A percentile compares a stretch with the other conserved stretches of the same genome.
Evolutionary conservation across 805 yeast genomes (phyloP).

Genomic region (Candida silvicultrix): DNA sequence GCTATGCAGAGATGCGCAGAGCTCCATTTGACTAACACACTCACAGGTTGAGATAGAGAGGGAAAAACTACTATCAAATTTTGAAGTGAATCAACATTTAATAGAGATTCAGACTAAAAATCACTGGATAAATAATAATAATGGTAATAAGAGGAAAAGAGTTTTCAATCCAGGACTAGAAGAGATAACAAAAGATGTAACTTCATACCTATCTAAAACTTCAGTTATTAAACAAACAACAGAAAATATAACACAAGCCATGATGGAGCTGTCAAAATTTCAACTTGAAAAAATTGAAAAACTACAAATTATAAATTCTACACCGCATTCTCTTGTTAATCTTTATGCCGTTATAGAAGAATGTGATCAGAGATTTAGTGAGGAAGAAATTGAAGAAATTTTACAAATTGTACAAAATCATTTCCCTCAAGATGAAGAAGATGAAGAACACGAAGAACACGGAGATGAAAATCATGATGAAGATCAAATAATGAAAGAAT

Average conservation of each 20-base stretch:
- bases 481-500: slow-evolving; percentile 3
- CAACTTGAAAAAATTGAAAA: slow-evolving; percentile 76
- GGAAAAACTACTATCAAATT: slow-evolving; percentile 50
- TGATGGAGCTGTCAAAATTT: slow-evolving; percentile 29
- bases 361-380: slow-evolving; percentile 80
- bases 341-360: slow-evolving; percentile 83
- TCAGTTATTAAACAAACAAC: slow-evolving; percentile 19
- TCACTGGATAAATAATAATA: slow-evolving; percentile 22
- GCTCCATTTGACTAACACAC: no score
- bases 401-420: slow-evolving; percentile 47
- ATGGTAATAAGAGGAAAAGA: slow-evolving; percentile 19
- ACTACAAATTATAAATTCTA: slow-evolving; percentile 72
- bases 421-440: slow-evolving; percentile 33
- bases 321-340: slow-evolving; percentile 77
- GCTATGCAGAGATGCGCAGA: no score
- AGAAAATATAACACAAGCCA: slow-evolving; percentile 22
- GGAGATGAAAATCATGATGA: slow-evolving; percentile 4
- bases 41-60: slow-evolving; percentile 35
- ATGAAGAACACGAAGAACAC: slow-evolving; percentile 1
- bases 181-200: slow-evolving; percentile 26
- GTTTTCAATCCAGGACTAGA: slow-evolving; percentile 29
- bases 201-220: slow-evolving; percentile 12
- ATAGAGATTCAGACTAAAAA: slow-evolving; percentile 33
- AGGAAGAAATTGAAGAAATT: slow-evolving; percentile 55
- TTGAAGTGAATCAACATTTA: slow-evolving; percentile 47